Evolutionary conservation across 768 basidiomycete genomes (phyloP).

Genomic region (Trametopsis cervina): DNA sequence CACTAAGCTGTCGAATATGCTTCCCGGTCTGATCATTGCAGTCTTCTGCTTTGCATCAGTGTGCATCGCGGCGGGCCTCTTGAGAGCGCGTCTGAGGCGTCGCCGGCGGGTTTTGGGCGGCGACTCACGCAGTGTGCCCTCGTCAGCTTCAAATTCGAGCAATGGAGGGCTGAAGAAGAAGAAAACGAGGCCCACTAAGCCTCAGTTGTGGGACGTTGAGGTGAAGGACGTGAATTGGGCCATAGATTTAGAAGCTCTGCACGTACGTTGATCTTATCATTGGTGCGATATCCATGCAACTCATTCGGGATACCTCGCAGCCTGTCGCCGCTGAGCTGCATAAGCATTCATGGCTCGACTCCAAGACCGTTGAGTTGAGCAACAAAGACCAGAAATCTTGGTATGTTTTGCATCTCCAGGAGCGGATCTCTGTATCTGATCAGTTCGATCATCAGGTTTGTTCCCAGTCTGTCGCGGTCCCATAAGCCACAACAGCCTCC

Average conservation of each 20-base stretch:
- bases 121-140: neutral
- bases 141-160: neutral
- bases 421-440: neutral
- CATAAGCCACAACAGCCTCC: neutral
- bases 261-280: neutral
- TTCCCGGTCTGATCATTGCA: slow-evolving; percentile 12
- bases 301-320: neutral
- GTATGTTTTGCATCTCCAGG: neutral
- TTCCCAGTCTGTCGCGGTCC: neutral
- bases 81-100: slow-evolving; percentile 1
- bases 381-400: neutral
- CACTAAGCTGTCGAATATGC: slow-evolving; percentile 6
- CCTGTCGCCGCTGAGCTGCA: slow-evolving; percentile 12
- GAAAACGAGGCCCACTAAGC: slow-evolving; percentile 4
- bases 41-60: slow-evolving; percentile 10
- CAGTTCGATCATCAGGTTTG: neutral
- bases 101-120: slow-evolving; percentile 5
- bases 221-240: slow-evolving; percentile 2
- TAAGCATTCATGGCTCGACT: neutral
- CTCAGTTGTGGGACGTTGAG: slow-evolving; percentile 9
- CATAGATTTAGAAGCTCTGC: slow-evolving; percentile 5
- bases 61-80: slow-evolving; percentile 5
- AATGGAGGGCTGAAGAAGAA: neutral
- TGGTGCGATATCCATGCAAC: neutral
- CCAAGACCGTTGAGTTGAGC: neutral